These are phyloP conservation scores for Thermoascus crustaceus DNA, from an alignment of 2,329 filamentous ascomycete species.

Conservation along the genomic window DNA sequence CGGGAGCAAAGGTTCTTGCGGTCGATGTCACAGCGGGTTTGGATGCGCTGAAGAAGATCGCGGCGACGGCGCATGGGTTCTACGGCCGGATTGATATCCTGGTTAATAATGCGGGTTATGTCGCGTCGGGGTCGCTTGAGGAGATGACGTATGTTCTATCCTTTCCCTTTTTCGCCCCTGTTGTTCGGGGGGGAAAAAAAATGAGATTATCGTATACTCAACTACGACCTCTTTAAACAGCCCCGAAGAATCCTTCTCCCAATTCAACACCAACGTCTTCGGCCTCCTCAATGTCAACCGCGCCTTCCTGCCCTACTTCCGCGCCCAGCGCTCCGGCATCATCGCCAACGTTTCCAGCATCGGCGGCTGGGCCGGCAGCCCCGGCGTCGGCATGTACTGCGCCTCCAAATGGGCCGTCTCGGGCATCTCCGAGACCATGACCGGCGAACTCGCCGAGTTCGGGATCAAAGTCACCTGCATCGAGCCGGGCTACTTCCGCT, in stretches of 20 bases:
- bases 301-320: slow-evolving; percentile 30
- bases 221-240: too few species aligned
- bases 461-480: slow-evolving; percentile 11
- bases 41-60: slow-evolving; percentile 12
- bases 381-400: slow-evolving; percentile 24
- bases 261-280: slow-evolving; percentile 33
- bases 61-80: slow-evolving; percentile 11
- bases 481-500: slow-evolving; percentile 14
- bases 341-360: slow-evolving; percentile 32
- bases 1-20: slow-evolving; percentile 17
- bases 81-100: slow-evolving; percentile 25
- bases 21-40: slow-evolving; percentile 18
- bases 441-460: slow-evolving; percentile 10
- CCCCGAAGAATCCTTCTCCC: slow-evolving; percentile 14
- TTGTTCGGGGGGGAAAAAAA: not conserved
- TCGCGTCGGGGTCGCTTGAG: slow-evolving; percentile 20
- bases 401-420: slow-evolving; percentile 22
- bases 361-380: slow-evolving; percentile 18
- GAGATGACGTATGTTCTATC: slow-evolving; percentile 17
- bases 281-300: slow-evolving; percentile 30
- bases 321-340: slow-evolving; percentile 21
- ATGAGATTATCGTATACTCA: too few species aligned
- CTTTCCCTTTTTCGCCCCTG: too few species aligned
- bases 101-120: slow-evolving; percentile 28
- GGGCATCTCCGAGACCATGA: not conserved